Evolutionary conservation across 2,329 filamentous ascomycete genomes (phyloP), one percentile per base, ranked within the genome.

Genomic region (Alternaria consortialis): DNA sequence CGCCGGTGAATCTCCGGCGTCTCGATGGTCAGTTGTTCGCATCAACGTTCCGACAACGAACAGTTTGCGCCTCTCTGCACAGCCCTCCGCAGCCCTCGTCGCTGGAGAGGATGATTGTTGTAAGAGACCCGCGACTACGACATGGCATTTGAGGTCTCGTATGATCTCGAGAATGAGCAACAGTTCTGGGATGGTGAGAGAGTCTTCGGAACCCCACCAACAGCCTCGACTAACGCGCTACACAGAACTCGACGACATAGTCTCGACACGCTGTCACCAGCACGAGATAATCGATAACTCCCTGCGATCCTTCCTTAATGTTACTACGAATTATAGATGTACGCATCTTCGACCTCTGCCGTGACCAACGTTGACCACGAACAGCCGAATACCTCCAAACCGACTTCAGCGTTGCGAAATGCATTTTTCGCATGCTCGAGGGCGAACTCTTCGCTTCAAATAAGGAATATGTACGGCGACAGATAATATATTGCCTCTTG

Each of bases 401-500:
- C 69, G 91, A 96, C 69, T 88, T 94, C 74, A 92, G 96, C 72
- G 84, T 97, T 59, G 88, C 89, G 25, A 87, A 85, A 70, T 98
- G 94, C 82, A 90, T 91, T 61, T 91, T 92, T 77, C 88, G 88
- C 77, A 86, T 99, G 37, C 84, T 96, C 59, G 84, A 90, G 53
- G 93, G 93, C 76, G 81, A 83, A 17, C 83, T 98, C 44, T 99
- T 96, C 78, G 80, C 81, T 27, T 80, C 84, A 13, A 90, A 97
- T 77, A 86, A 88, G 68, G 90, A 93, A 58, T 98, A 99, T 80
- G 91, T 98, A 64, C 91, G 94, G 65, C 91, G 88, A 44, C 95
- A 98, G 81, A 93, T 99, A 73, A 88, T 98, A 67, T 93, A 97
- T 80, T 94, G 93, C 77, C 84, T 99, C 53, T 82, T 97, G 54